Base-by-base conservation (phyloP, 2,329 filamentous ascomycete genomes). In the Microcyclosporella mali region DNA sequence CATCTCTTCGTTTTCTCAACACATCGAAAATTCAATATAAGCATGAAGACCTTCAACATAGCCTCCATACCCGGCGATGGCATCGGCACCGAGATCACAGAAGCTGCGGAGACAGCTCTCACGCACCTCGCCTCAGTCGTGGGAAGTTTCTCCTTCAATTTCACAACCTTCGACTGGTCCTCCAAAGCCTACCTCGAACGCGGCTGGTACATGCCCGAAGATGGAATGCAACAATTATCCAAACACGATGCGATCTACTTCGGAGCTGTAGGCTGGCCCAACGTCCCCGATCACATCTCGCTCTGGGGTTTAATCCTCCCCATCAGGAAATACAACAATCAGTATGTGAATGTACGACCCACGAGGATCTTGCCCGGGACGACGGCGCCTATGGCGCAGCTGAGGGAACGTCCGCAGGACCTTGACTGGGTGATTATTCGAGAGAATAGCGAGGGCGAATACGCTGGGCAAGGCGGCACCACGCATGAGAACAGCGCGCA, bases 261-360 rank as follows among this genome's bases (percentile, higher is more conserved):
- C 49, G 77, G 78, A 9, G 74, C 76, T 2, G 77, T 81, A 2
- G 77, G 77, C 12, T 75, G 69, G 56, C 75, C 75, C 71, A 71
- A 79, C 38, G 78, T 84, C 0, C 80, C 81, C 1, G 81, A 85
- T 50, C 76, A 79, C 46, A 71, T 78, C 42, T 77, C 77, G 0
- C 73, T 85, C 1, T 85, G 82, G 82, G 73, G 74, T 6, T 72
- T 82, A 25, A 75, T 83, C 33, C 67, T 85, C 6, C 79, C 79
- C 14, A 84, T 85, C 55, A 75, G 82, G 29, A 78, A 82, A 39
- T 72, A 78, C 29, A 71, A 85, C 34, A 80, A 84, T 47, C 80
- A 84, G 55, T 85, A 83, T 55, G 74, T 82, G 50, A 85, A 84
- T 50, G 72, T 85, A 0, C 73, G 82, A 1, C 82, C 62, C 0